Base-by-base conservation (phyloP, 1,284 basidiomycete species). In the Ceraceosorus guamensis region DNA sequence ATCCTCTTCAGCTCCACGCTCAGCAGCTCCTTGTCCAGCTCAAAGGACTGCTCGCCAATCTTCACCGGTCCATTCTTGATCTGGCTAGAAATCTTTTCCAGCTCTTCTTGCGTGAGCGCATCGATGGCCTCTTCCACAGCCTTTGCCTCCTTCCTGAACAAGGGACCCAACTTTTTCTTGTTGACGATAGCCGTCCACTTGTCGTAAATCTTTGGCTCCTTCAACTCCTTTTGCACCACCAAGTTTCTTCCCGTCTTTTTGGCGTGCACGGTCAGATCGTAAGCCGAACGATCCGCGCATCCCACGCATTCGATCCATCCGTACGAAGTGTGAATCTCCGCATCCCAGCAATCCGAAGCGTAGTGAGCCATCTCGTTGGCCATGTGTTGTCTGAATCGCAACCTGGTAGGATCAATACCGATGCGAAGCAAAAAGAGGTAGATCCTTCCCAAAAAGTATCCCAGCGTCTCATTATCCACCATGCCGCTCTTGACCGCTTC, bases 251-350 rank as follows among this genome's bases (percentile, higher is more conserved):
- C 78, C 14, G 78, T 79, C 55, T 70, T 66, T 60, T 78, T 78
- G 55, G 79, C 76, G 76, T 84, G 83, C 31, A 83, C 82, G n/a
- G 80, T 82, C 53, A 84, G 72, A 66, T 98, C 95, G 79, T 96
- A 98, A 33, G 95, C 95, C 8, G 90, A 89, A 55, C 95, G 87
- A 79, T 99, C 93, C 48, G 95, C 93, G 78, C 95, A 98, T n/a
- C 93, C 95, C 51, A 97, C 92, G 77, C 93, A 98, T 79, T 98
- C 95, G 60, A 91, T 93, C 95, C 95, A 98, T 52, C 93, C 93
- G 68, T 86, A 87, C 48, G 88, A 88, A 55, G 89, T 92, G 70
- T 91, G 83, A 65, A 98, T 96, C 81, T 98, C 93, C 57, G 92
- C 92, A 77, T 98, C 93, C 93, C 93, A 99, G 79, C 93, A 98